Conservation (phyloP, 129 eudicot species). For the sunflower (Helianthus annuus) region DNA sequence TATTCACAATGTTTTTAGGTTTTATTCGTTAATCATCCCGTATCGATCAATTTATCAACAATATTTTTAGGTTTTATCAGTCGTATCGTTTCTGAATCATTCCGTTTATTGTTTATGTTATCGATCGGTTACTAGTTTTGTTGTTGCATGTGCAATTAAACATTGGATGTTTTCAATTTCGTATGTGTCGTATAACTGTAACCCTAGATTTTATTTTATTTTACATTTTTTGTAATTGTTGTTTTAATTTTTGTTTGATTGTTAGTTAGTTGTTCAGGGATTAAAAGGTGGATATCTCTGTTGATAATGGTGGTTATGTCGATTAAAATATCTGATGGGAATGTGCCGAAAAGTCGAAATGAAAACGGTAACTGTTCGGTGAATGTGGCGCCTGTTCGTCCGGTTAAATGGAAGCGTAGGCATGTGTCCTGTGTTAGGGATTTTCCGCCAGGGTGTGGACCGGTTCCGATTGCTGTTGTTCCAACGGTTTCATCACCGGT, state of each 20-base stretch:
- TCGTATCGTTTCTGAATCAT: not conserved
- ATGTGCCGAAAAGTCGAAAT: constrained; percentile 30
- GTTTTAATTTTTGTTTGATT: constrained; percentile 8
- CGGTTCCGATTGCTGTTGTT: not conserved
- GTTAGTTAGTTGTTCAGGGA: constrained; percentile 19
- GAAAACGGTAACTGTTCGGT: constrained; percentile 42
- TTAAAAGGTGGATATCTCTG: constrained; percentile 13
- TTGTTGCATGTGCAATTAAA: not conserved
- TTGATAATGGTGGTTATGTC: constrained; percentile 43
- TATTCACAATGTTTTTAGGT: not conserved
- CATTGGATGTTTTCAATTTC: not conserved
- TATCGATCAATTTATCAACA: not conserved
- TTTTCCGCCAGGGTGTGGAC: constrained; percentile 72
- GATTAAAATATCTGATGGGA: constrained; percentile 32
- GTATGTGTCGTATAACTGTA: not conserved
- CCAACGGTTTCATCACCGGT: too few relatives aligned
- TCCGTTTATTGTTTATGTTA: not conserved
- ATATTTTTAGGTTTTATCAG: not conserved
- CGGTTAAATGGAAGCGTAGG: constrained; percentile 53
- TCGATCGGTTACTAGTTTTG: not conserved
- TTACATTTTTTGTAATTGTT: not conserved
- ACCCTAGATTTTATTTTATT: constrained; percentile 12
- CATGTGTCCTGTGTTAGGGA: constrained; percentile 64
- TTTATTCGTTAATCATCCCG: not conserved
- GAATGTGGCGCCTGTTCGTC: constrained; percentile 20